A percentile compares a stretch with the other conserved stretches of the same genome.
Evolutionary conservation across 2,329 filamentous ascomycete genomes (phyloP).

Genomic region (Cladophialophora psammophila): DNA sequence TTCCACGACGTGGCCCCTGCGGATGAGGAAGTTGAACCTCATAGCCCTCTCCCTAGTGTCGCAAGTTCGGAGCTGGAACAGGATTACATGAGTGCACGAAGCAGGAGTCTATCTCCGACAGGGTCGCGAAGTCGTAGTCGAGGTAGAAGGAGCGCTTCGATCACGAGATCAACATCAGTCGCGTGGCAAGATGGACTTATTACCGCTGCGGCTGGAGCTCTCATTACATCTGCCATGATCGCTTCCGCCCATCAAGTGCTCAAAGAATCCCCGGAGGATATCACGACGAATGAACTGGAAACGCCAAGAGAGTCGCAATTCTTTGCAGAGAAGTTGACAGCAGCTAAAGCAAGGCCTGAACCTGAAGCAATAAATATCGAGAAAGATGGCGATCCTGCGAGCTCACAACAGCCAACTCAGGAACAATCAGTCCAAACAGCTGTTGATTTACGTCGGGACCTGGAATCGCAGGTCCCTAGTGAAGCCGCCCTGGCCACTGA

Average conservation of each 20-base stretch:
- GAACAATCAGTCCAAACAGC: not conserved
- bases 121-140: conserved; percentile 30
- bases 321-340: not conserved
- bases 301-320: conserved; percentile 1
- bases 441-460: not conserved
- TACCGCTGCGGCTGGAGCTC: conserved; percentile 25
- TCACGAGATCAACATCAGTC: conserved; percentile 30
- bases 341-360: not conserved
- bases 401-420: not conserved
- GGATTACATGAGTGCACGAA: conserved; percentile 40
- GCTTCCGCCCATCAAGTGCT: conserved; percentile 16
- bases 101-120: conserved; percentile 31
- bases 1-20: conserved; percentile 39
- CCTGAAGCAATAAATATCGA: too few species aligned
- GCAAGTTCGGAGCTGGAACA: conserved; percentile 38
- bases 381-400: not conserved
- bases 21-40: conserved; percentile 23
- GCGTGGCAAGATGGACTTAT: conserved; percentile 30
- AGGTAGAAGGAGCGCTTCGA: conserved; percentile 25
- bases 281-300: not conserved
- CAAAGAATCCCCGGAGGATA: not conserved
- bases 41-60: conserved; percentile 39
- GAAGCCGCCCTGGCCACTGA: not conserved
- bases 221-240: conserved; percentile 20
- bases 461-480: not conserved